Base-by-base conservation (phyloP, 306 rosid species). In the Prunus dulcis region DNA sequence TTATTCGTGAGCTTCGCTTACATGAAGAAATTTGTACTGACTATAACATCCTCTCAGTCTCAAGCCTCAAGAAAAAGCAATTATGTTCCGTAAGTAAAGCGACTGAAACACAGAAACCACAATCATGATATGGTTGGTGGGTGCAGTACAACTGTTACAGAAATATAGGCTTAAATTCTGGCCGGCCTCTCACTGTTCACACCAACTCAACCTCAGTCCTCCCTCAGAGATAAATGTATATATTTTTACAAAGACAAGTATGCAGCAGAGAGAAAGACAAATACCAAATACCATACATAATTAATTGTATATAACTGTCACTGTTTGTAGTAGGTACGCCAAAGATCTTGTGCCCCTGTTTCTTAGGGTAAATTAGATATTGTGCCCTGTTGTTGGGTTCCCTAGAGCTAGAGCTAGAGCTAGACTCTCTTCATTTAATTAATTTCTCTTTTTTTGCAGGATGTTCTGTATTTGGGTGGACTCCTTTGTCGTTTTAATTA, bases 371-470 rank as follows among this genome's bases (percentile, higher is more conserved):
- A 28, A 69, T 10, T 30, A 66, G 61, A 58, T 74, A 34, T 34
- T 74, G 65, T 67, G 23, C 76, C 7, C 50, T 7, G 71, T 74
- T 32, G 32, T 62, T 62, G 76, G 79, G 75, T 74, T 74, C 64
- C 32, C 64, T 13, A 23, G 15, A 47, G 15, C 51, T 13, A 23
- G 15, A 47, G 15, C 51, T 13, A 23, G 62, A 47, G 52, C 52
- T 13, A 23, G 28, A 20, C 64, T 60, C 61, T 14, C 38, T 73
- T 13, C 14, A 17, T 51, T 55, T 22, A 38, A 38, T 38, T 38
- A 38, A 38, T 38, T 38, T 49, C 17, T 49, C 53, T 14, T 15
- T 14, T 15, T 49, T 12, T 14, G 53, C 53, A 49, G 53, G 17
- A 38, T 38, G 43, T 7, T 7, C 43, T 38, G 43, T 38, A 1